A percentile compares a stretch with the other conserved stretches of the same genome.
phyloP scores from a whole-genome alignment of 176 grass and related monocot genomes.

The Alopecurus myosuroides region DNA sequence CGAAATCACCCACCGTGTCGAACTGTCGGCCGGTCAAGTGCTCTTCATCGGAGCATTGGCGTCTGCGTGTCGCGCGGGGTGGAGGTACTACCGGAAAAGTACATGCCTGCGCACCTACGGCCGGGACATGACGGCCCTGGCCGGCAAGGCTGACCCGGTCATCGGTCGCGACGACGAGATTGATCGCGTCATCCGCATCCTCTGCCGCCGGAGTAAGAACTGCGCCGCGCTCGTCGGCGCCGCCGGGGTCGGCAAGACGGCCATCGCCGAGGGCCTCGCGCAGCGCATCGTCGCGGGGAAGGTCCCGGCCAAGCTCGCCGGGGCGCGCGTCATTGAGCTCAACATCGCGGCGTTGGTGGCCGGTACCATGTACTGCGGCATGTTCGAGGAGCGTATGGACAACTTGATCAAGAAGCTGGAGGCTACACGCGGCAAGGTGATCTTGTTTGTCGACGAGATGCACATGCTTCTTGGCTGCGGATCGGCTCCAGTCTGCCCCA shows the following conservation, averaged over 20 bases:
- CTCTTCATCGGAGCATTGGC: background rate
- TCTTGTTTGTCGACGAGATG: background rate
- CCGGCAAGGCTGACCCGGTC: background rate
- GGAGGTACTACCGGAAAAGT: background rate
- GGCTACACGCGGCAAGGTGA: background rate
- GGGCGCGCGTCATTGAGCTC: background rate
- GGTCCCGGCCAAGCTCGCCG: background rate
- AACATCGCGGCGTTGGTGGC: background rate
- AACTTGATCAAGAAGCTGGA: background rate
- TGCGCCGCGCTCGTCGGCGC: background rate
- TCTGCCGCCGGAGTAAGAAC: background rate
- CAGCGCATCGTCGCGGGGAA: background rate
- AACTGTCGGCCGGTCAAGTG: background rate
- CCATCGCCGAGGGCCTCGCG: background rate
- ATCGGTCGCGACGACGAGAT: background rate
- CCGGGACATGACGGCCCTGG: background rate
- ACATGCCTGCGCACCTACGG: background rate
- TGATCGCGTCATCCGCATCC: background rate
- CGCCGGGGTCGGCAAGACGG: background rate
- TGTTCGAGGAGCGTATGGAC: background rate
- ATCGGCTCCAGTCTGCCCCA: background rate
- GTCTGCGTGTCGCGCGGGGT: background rate
- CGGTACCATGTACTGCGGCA: background rate
- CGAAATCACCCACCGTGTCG: background rate
- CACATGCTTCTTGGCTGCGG: background rate